phyloP scores from a whole-genome alignment of 2,329 filamentous ascomycete species.

The Cercospora beticola region DNA sequence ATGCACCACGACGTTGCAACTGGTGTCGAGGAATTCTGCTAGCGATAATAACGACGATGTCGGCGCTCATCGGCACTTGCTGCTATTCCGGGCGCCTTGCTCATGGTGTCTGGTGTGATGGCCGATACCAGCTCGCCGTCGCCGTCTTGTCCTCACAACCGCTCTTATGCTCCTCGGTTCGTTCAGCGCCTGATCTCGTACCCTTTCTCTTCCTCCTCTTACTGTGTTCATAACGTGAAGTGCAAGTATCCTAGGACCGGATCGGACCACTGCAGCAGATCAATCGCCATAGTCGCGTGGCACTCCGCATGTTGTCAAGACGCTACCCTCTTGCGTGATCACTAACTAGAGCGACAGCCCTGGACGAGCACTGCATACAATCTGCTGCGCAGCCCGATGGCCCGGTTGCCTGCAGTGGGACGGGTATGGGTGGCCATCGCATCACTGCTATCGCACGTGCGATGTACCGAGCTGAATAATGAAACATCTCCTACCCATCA shows the following conservation, averaged over 20 bases:
- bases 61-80: conserved; percentile 2
- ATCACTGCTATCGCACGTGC: neutral
- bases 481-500: conserved; percentile 39
- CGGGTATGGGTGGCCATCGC: conserved; percentile 1
- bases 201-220: neutral
- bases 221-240: conserved; percentile 13
- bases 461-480: conserved; percentile 34
- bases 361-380: neutral
- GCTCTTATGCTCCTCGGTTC: neutral
- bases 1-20: neutral
- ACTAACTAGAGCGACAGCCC: conserved; percentile 11
- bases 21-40: neutral
- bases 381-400: conserved; percentile 5
- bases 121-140: neutral
- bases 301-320: conserved; percentile 17
- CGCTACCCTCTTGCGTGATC: conserved; percentile 19
- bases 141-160: neutral
- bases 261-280: conserved; percentile 8
- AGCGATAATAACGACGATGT: neutral
- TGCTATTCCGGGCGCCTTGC: neutral
- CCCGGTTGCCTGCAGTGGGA: neutral
- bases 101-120: neutral
- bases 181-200: neutral
- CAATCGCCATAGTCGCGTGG: conserved; percentile 14
- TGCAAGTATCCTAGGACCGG: conserved; percentile 6